phyloP scores from a whole-genome alignment of 1,284 basidiomycete species.

The Ganoderma lingzhi region DNA sequence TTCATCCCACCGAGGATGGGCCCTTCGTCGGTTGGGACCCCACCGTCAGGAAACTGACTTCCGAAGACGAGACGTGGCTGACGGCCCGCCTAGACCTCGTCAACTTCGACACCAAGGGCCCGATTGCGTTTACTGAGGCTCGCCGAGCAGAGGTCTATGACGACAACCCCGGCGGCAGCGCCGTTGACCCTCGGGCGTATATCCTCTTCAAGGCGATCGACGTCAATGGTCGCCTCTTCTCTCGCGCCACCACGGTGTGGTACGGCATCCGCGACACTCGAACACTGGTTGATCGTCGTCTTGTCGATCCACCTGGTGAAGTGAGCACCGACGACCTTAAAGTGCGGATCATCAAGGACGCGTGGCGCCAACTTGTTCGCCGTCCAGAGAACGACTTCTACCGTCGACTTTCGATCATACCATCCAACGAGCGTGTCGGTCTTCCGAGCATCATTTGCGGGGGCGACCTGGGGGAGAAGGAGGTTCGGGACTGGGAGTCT shows the following conservation, averaged over 20 bases:
- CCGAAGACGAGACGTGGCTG: background rate
- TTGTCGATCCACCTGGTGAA: background rate
- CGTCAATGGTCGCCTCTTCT: constrained; percentile 27
- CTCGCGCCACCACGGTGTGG: constrained; percentile 26
- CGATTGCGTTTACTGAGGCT: background rate
- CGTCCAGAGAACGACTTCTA: constrained; percentile 22
- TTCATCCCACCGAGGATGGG: background rate
- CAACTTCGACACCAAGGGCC: no score
- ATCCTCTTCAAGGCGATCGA: constrained; percentile 18
- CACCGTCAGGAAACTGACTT: background rate
- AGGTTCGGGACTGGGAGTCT: constrained; percentile 16
- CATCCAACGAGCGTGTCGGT: background rate
- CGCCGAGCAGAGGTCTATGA: background rate
- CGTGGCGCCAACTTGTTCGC: constrained; percentile 22
- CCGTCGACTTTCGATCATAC: constrained; percentile 10
- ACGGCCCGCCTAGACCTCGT: background rate
- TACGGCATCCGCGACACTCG: constrained; percentile 17
- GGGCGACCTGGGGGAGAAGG: constrained; percentile 17
- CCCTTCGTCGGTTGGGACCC: constrained; percentile 11
- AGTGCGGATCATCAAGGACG: constrained; percentile 28
- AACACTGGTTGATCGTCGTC: background rate
- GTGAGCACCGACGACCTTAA: background rate
- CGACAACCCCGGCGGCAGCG: background rate
- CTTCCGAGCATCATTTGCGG: constrained; percentile 15
- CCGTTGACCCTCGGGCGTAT: background rate